phyloP scores from a whole-genome alignment of 1,139 yeast species.

The Taphrina confusa region DNA sequence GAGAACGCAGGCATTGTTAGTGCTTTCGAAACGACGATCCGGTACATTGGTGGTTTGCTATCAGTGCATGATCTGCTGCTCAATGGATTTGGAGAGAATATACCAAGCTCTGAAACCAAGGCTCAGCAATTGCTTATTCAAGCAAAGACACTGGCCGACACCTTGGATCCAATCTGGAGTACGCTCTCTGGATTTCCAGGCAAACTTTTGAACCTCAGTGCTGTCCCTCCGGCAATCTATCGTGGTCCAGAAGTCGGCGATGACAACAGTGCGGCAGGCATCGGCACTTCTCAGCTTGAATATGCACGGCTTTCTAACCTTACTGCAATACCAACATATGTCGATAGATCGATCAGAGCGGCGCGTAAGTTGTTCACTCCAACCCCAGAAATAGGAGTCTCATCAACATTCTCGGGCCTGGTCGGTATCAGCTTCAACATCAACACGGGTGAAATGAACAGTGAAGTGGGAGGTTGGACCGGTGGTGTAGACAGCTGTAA shows the following conservation, averaged over 20 bases:
- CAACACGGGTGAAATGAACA: slow-evolving; percentile 45
- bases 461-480: slow-evolving; percentile 7
- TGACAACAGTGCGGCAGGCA: slow-evolving; percentile 78
- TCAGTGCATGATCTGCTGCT: slow-evolving; percentile 71
- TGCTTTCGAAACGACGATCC: slow-evolving; percentile 85
- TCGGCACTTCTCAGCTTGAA: slow-evolving; percentile 81
- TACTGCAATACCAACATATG: slow-evolving; percentile 74
- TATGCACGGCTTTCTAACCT: slow-evolving; percentile 75
- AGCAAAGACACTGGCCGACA: slow-evolving; percentile 68
- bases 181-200: slow-evolving; percentile 62
- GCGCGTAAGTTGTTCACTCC: slow-evolving; percentile 63
- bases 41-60: slow-evolving; percentile 88
- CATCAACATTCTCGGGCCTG: slow-evolving; percentile 60
- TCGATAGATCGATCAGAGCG: slow-evolving; percentile 74
- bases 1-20: slow-evolving; percentile 67
- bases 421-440: slow-evolving; percentile 80
- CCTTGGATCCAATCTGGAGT: slow-evolving; percentile 67
- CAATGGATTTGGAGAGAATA: neutral
- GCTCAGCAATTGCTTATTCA: slow-evolving; percentile 60
- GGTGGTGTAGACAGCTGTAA: slow-evolving; percentile 65
- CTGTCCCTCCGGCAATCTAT: slow-evolving; percentile 48
- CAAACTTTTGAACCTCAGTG: slow-evolving; percentile 37
- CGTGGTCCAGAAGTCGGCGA: slow-evolving; percentile 69
- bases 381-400: slow-evolving; percentile 47
- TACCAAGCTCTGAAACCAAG: slow-evolving; percentile 48